phyloP scores from a whole-genome alignment of 352 stramenopile genomes.

The Phytophthora vignae region DNA sequence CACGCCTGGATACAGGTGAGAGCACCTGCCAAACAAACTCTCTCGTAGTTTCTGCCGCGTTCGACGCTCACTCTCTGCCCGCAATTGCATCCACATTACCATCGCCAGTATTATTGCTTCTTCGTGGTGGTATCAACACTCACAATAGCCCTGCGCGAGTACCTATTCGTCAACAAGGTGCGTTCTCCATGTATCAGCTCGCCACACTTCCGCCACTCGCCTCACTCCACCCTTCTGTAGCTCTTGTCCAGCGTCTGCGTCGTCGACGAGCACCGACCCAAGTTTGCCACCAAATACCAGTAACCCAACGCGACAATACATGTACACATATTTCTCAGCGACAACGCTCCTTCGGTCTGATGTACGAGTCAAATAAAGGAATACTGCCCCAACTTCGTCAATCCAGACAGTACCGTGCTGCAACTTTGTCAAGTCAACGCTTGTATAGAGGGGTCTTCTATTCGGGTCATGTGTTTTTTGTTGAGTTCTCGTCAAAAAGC shows the following conservation, averaged over 20 bases:
- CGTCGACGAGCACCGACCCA: slow-evolving; percentile 35
- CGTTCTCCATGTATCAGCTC: not conserved
- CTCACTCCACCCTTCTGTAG: slow-evolving; percentile 9
- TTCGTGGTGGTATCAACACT: slow-evolving; percentile 46
- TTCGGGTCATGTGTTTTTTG: not conserved
- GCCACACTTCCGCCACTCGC: not conserved
- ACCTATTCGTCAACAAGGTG: slow-evolving; percentile 57
- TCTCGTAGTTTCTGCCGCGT: not conserved
- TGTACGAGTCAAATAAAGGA: not conserved
- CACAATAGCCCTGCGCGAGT: slow-evolving; percentile 40
- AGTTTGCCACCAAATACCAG: slow-evolving; percentile 19
- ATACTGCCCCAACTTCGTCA: not conserved
- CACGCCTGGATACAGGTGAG: slow-evolving; percentile 74
- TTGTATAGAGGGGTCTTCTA: not conserved
- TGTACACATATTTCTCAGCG: too few relatives aligned
- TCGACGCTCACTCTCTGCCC: not conserved
- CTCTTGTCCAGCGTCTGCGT: slow-evolving; percentile 43
- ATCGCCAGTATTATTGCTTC: slow-evolving; percentile 55
- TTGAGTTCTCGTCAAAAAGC: slow-evolving; percentile 8
- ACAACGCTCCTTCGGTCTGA: too few relatives aligned
- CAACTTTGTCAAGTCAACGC: not conserved
- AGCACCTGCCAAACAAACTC: not conserved
- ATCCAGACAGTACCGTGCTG: not conserved
- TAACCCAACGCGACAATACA: slow-evolving; percentile 9
- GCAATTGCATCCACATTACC: not conserved